Percentiles rank a stretch among this genome's conserved stretches.
Conservation (phyloP, 1,284 basidiomycete species). For the Pseudozyma sp. region DNA sequence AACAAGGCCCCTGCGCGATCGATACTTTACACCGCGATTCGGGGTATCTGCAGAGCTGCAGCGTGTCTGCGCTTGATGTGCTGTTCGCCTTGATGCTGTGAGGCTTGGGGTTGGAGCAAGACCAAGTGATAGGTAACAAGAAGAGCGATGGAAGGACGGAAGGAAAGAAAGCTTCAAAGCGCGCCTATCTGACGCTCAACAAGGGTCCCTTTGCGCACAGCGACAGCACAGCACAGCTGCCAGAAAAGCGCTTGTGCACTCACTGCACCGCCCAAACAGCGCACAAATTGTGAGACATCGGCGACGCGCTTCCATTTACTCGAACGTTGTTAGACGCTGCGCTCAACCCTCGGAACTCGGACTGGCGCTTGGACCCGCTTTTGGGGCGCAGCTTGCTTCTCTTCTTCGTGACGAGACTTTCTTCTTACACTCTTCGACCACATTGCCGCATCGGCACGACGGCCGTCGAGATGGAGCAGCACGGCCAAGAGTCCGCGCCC, state of each 20-base stretch:
- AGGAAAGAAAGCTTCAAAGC: background rate
- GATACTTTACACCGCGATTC: no score
- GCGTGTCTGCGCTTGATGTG: no score
- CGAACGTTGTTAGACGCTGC: no score
- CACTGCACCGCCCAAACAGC: background rate
- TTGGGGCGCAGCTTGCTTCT: background rate
- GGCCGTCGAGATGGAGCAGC: no score
- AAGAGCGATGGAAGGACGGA: background rate
- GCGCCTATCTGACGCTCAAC: background rate
- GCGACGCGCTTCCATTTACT: no score
- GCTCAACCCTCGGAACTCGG: constrained; percentile 17
- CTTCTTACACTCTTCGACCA: background rate
- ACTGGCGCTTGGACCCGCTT: constrained; percentile 14
- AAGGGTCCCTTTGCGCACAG: constrained; percentile 13
- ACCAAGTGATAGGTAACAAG: no score
- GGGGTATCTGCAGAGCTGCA: no score
- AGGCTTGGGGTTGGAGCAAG: no score
- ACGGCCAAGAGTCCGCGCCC: no score
- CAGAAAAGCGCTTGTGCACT: background rate
- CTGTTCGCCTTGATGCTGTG: no score
- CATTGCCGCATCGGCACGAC: no score
- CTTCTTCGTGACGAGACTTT: background rate
- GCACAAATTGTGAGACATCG: background rate
- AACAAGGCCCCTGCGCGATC: background rate
- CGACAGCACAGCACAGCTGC: constrained; percentile 1